Evolutionary conservation across 2,329 filamentous ascomycete species (phyloP), one percentile per base, ranked within the genome.

Genomic region (Fusarium sp.): DNA sequence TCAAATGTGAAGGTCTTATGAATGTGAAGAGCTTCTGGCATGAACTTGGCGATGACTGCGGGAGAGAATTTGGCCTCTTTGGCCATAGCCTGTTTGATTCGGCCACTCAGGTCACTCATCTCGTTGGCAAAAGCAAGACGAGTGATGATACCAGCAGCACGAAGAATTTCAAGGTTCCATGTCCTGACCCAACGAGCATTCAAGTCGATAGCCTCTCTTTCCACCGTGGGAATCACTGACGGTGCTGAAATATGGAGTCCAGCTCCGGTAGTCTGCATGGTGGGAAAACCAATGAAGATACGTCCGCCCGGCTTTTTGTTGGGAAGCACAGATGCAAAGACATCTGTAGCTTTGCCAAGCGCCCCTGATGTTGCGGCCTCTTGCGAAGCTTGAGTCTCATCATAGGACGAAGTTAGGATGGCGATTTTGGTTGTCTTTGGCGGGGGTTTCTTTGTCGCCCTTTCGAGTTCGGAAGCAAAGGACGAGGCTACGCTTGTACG

Each of bases 281-380:
- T 99, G 7, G 96, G 96, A 79, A 99, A 99, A 0, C 96, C 96
- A 79, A 99, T 99, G 79, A 98, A 99, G 62, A 99, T 93, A 60
- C 94, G 92, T 12, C 96, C 96, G 14, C 90, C 90, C 1, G 89
- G 89, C 76, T 94, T 93, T 81, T 95, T 97, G 65, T 90, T 94
- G 6, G 96, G 96, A 10, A 98, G 84, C 2, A 99, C 95, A 4
- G 95, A 96, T 3, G 93, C 90, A 81, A 99, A 98, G 13, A 99
- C 91, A 79, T 98, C 94, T 2, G 89, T 87, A 6, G 90, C 88
- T 69, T 91, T 90, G 13, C 88, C 85, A 17, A 88, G 79, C 22
- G 84, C 81, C 11, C 82, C 84, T 5, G 84, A 80, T 24, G 81
- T 79, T 8, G 85, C 82, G 5, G 84, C 76, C 22, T 86, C 87